phyloP scores from a whole-genome alignment of 2,329 filamentous ascomycete genomes.

The Nothomitra cinnamomea region DNA sequence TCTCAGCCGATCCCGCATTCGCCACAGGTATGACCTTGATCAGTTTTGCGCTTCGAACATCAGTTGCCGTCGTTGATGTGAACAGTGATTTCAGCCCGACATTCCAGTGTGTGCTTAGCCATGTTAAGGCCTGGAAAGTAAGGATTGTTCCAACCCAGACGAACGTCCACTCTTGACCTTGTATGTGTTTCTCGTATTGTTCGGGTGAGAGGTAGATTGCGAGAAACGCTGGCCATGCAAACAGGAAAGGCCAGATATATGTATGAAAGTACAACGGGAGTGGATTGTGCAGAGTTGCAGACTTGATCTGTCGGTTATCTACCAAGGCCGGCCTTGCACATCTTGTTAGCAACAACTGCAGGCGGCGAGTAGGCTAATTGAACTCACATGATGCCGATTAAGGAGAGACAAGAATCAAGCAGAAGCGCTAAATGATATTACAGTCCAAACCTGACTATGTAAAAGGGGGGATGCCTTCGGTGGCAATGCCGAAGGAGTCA shows the following conservation, averaged over 20 bases:
- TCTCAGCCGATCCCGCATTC: conserved; percentile 80
- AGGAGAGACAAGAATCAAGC: conserved; percentile 1
- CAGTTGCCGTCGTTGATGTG: conserved; percentile 54
- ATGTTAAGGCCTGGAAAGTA: conserved; percentile 72
- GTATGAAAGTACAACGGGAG: conserved; percentile 64
- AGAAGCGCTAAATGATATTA: neutral
- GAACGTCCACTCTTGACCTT: conserved; percentile 94
- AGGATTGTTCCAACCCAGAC: conserved; percentile 82
- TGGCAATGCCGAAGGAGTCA: neutral
- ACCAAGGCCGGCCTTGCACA: conserved; percentile 58
- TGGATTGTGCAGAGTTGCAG: conserved; percentile 75
- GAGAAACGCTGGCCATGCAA: conserved; percentile 85
- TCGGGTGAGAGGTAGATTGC: conserved; percentile 69
- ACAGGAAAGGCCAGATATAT: conserved; percentile 84
- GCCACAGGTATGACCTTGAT: conserved; percentile 86
- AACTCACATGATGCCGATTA: conserved; percentile 1
- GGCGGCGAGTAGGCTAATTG: neutral
- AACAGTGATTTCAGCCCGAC: conserved; percentile 72
- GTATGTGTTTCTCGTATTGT: conserved; percentile 79
- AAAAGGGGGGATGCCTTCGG: neutral
- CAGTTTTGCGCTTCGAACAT: conserved; percentile 56
- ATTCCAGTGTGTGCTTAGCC: conserved; percentile 97
- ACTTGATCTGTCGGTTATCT: conserved; percentile 77
- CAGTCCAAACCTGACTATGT: neutral
- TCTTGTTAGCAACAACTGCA: neutral